These are phyloP conservation scores for Rheum nobile DNA, from an alignment of 148 eudicot genomes.

Conservation along the genomic window DNA sequence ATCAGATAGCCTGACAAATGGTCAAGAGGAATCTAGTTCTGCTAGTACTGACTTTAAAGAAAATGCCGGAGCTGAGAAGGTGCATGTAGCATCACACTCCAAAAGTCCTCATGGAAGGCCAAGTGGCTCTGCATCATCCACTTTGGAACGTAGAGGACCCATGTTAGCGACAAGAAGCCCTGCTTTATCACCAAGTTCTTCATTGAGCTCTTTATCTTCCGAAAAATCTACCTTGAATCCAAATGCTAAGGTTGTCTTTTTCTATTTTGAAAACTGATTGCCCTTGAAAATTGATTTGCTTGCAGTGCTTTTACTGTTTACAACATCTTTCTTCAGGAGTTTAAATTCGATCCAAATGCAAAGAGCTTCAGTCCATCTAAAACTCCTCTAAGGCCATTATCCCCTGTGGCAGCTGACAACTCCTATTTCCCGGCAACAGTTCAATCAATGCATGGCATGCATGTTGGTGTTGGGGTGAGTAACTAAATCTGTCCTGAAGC, in stretches of 20 bases:
- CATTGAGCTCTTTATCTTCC: constrained; percentile 64
- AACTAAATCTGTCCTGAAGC: background rate
- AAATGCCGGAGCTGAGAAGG: constrained; percentile 24
- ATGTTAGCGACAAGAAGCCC: constrained; percentile 38
- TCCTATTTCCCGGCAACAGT: background rate
- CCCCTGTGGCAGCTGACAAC: background rate
- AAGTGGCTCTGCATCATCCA: constrained; percentile 46
- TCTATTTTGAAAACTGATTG: background rate
- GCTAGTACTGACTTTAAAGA: constrained; percentile 20
- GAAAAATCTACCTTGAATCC: constrained; percentile 86
- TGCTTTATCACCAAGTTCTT: constrained; percentile 71
- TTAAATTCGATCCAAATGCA: background rate
- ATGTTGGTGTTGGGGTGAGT: background rate
- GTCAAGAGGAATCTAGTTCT: constrained; percentile 30
- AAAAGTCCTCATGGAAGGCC: constrained; percentile 30
- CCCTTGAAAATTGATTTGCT: background rate
- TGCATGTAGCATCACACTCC: constrained; percentile 22
- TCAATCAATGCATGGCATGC: background rate
- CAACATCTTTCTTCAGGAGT: background rate
- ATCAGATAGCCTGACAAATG: constrained; percentile 12
- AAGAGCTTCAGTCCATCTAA: background rate
- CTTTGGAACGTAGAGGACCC: constrained; percentile 23
- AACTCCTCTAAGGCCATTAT: background rate
- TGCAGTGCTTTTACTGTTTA: background rate
- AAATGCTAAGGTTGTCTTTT: constrained; percentile 66